Base-by-base conservation (phyloP, 73 alveolate genomes). In the Tetrahymena borealis region DNA sequence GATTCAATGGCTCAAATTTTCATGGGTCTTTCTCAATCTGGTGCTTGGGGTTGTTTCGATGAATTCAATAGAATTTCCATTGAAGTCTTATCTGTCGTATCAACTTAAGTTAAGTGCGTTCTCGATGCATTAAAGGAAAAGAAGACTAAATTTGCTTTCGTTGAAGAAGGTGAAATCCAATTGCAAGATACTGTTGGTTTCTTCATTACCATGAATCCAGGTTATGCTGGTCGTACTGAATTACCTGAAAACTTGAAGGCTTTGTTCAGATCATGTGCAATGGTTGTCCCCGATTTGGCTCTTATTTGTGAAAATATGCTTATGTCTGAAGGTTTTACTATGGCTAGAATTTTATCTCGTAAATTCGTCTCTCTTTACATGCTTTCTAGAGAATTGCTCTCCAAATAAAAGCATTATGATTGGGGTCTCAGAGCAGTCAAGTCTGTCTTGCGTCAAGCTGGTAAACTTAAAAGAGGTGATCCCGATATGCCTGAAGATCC, bases 191-290 rank as follows among this genome's bases (percentile, higher is more conserved):
- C 99, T 90, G 99, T 97, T 35, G 99, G 99, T 38, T 97, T 98
- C 96, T 99, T 99, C 97, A 98, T 98, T 96, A 98, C 99, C n/a
- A 98, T 99, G 99, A 98, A 98, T 94, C 99, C 99, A 33, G 99
- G 99, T 78, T 99, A 99, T 95, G 99, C 99, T 40, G 99, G 99
- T 91, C 97, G 99, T 96, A 99, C 99, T 20, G 99, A 99, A 97
- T 97, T 99, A 79, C 99, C 99, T 5, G 99, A 99, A 94, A 99
- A 99, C 96, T 93, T 99, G 94, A 99, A 99, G 95, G 99, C 99
- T 78, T 96, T 99, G 91, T 96, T 96, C 96, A 98, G 99, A 95
- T 96, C 99, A 36, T 98, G 99, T 94, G 99, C 99, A 94, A 99
- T 99, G 99, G 99, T 99, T 93, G 99, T 99, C 40, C 99, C 99